A percentile compares a stretch with the other conserved stretches of the same genome.
Conservation (phyloP, 2,329 filamentous ascomycete genomes). For the Claviceps paspali region DNA sequence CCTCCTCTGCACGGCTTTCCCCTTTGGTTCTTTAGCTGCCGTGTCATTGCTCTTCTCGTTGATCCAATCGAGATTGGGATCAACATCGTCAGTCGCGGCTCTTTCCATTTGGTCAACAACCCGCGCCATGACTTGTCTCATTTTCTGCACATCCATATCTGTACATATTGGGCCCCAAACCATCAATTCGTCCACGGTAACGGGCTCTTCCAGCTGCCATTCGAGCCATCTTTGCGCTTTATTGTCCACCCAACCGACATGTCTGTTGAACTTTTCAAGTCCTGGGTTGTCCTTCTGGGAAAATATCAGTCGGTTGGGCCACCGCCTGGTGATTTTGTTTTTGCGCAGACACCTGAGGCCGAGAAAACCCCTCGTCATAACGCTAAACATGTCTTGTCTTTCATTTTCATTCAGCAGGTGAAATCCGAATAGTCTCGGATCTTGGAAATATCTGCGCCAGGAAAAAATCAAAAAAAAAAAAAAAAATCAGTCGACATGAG, state of each 20-base stretch:
- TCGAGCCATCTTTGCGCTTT: slow-evolving; percentile 13
- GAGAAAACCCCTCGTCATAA: slow-evolving; percentile 8
- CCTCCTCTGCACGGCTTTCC: no score
- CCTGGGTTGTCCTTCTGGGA: slow-evolving; percentile 4
- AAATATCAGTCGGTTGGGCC: slow-evolving; percentile 11
- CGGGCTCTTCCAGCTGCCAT: slow-evolving; percentile 8
- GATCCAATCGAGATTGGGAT: neutral
- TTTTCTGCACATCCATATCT: neutral
- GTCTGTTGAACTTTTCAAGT: slow-evolving; percentile 10
- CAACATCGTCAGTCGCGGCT: neutral
- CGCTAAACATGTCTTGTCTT: neutral
- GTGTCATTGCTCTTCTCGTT: neutral
- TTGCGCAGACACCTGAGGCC: slow-evolving; percentile 9
- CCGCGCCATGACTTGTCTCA: neutral
- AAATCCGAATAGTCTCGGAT: neutral
- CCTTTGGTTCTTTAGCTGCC: no score
- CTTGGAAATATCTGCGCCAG: neutral
- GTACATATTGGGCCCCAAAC: neutral
- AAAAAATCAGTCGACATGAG: neutral
- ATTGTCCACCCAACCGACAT: slow-evolving; percentile 10
- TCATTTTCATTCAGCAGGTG: neutral
- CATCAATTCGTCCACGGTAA: neutral
- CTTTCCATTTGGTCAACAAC: neutral
- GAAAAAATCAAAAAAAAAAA: neutral
- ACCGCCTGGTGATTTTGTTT: slow-evolving; percentile 11